Evolutionary conservation across 177 flowering plant species (phyloP).

Genomic region (Vitis hybrid): DNA sequence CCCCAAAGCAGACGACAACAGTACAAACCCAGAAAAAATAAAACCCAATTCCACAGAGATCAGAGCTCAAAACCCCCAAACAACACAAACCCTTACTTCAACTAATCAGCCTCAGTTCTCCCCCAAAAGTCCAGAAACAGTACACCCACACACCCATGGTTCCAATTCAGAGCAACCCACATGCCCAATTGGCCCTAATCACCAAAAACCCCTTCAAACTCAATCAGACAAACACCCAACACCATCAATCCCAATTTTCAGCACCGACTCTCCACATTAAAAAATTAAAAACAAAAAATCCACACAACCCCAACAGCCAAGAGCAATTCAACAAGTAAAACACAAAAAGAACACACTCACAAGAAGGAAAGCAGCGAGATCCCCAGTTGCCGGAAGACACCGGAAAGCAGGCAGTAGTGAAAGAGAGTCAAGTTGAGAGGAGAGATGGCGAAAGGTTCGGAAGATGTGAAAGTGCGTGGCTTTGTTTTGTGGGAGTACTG

Average conservation of each 20-base stretch:
- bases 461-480: background rate
- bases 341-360: background rate
- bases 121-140: constrained; percentile 57
- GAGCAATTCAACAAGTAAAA: background rate
- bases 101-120: constrained; percentile 42
- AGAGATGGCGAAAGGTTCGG: background rate
- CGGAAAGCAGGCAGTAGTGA: background rate
- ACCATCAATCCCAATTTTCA: background rate
- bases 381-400: background rate
- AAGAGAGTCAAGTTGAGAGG: background rate
- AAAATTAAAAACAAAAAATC: constrained; percentile 1
- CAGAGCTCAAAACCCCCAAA: constrained; percentile 22
- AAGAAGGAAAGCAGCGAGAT: background rate
- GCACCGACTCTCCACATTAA: background rate
- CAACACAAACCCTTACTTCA: background rate
- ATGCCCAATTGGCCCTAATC: constrained; percentile 23
- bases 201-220: background rate
- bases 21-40: constrained; percentile 1
- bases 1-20: constrained; percentile 7
- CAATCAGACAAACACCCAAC: background rate
- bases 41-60: constrained; percentile 17
- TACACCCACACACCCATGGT: constrained; percentile 40
- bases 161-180: constrained; percentile 53
- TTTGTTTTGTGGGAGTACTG: background rate
- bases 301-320: background rate